These are phyloP conservation scores for Annulohypoxylon truncatum DNA, from an alignment of 2,329 filamentous ascomycete genomes.

Conservation along the genomic window DNA sequence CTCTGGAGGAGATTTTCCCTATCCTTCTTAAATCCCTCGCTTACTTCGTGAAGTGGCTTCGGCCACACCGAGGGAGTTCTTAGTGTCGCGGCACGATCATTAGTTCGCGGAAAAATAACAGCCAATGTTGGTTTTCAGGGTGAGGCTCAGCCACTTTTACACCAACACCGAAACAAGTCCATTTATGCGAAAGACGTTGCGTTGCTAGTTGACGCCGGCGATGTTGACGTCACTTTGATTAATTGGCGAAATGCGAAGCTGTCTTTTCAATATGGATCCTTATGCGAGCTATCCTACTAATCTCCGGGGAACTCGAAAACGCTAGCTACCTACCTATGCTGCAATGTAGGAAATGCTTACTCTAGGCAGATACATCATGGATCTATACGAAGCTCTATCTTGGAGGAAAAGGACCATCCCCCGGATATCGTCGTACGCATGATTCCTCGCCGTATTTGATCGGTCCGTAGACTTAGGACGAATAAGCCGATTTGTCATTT, in stretches of 20 bases:
- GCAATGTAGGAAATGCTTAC: constrained; percentile 13
- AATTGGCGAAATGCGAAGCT: constrained; percentile 21
- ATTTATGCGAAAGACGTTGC: constrained; percentile 31
- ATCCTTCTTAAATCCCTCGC: constrained; percentile 29
- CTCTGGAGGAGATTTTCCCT: constrained; percentile 14
- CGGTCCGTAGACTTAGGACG: constrained; percentile 21
- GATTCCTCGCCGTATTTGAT: constrained; percentile 9
- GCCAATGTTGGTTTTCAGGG: constrained; percentile 31
- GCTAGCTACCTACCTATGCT: background rate
- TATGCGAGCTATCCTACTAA: constrained; percentile 15
- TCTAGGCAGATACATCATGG: constrained; percentile 29
- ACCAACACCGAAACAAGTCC: constrained; percentile 30
- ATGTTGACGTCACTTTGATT: constrained; percentile 34
- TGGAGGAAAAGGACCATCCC: background rate
- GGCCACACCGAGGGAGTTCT: constrained; percentile 41
- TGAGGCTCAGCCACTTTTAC: constrained; percentile 39
- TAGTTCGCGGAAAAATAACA: constrained; percentile 23
- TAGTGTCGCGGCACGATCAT: constrained; percentile 35
- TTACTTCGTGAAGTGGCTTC: constrained; percentile 39
- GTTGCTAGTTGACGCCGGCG: constrained; percentile 6
- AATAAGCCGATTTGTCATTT: constrained; percentile 21
- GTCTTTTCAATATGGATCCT: constrained; percentile 24
- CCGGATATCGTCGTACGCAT: constrained; percentile 7
- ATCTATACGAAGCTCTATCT: constrained; percentile 9
- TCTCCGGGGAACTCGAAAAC: constrained; percentile 11